These are phyloP conservation scores for Podila epicladia DNA, from an alignment of 192 early-diverging fungal genomes.

Conservation along the genomic window DNA sequence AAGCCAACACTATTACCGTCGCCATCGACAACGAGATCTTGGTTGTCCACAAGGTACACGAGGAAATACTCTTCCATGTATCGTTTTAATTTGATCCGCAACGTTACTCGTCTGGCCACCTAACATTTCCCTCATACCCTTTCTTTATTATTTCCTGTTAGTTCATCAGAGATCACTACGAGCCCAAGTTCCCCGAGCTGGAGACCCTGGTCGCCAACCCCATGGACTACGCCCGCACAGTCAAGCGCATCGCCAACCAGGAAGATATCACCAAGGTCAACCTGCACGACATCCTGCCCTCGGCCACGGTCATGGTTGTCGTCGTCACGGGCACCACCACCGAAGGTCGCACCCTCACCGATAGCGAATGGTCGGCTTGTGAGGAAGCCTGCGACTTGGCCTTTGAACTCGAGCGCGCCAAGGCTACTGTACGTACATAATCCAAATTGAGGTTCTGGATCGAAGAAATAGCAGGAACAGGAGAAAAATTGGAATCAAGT, in stretches of 20 bases:
- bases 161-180: conserved; percentile 94
- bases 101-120: not conserved
- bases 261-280: conserved; percentile 84
- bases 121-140: not conserved
- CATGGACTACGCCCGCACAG: conserved; percentile 87
- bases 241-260: conserved; percentile 83
- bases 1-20: conserved; percentile 84
- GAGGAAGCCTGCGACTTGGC: conserved; percentile 84
- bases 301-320: conserved; percentile 89
- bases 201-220: conserved; percentile 90
- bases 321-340: conserved; percentile 92
- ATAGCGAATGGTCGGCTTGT: conserved; percentile 69
- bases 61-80: not conserved
- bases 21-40: conserved; percentile 92
- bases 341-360: conserved; percentile 69
- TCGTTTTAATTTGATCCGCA: conserved; percentile 6
- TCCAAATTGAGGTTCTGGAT: too few species aligned
- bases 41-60: conserved; percentile 82
- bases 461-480: too few species aligned
- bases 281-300: conserved; percentile 81
- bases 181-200: conserved; percentile 89
- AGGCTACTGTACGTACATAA: conserved; percentile 60
- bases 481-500: too few species aligned
- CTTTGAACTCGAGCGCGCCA: conserved; percentile 76
- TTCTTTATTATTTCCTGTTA: conserved; percentile 29